Conservation (phyloP, 1,139 yeast genomes). For the Saccharomyces hybrid region DNA sequence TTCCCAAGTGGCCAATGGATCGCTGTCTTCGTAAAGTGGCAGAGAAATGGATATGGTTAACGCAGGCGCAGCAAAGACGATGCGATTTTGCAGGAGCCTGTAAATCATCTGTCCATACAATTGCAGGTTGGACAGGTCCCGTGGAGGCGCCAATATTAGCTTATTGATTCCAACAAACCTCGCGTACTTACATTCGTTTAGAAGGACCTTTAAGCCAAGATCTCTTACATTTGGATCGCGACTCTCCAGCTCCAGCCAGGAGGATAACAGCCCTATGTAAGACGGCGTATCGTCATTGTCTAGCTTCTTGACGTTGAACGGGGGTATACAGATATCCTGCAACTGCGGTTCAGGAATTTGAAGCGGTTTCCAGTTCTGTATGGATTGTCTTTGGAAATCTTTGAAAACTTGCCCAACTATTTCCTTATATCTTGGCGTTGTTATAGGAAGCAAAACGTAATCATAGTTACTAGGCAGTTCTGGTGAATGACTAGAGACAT, state of each 20-base stretch:
- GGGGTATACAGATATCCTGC: conserved; percentile 35
- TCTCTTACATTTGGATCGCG: conserved; percentile 41
- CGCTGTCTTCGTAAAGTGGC: conserved; percentile 39
- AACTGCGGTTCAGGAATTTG: conserved; percentile 35
- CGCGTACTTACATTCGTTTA: conserved; percentile 53
- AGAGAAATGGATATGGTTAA: conserved; percentile 28
- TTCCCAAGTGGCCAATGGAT: conserved; percentile 58
- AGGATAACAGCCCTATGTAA: conserved; percentile 44
- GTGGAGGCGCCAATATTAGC: conserved; percentile 54
- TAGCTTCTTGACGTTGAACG: conserved; percentile 13
- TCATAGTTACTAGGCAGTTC: conserved; percentile 29
- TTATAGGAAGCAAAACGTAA: conserved; percentile 37
- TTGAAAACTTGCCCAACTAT: conserved; percentile 35
- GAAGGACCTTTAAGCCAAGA: conserved; percentile 46
- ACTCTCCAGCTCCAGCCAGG: conserved; percentile 60
- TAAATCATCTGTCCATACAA: conserved; percentile 41
- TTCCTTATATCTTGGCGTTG: conserved; percentile 39
- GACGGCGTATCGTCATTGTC: conserved; percentile 9
- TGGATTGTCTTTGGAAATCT: conserved; percentile 21
- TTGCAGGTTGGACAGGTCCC: conserved; percentile 44
- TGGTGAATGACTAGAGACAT: conserved; percentile 2
- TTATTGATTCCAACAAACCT: conserved; percentile 45
- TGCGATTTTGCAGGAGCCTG: conserved; percentile 26
- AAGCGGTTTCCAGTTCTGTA: conserved; percentile 1
- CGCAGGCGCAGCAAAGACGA: conserved; percentile 15